Conservation (phyloP, 768 basidiomycete genomes). For the Leucocoprinus sp. region DNA sequence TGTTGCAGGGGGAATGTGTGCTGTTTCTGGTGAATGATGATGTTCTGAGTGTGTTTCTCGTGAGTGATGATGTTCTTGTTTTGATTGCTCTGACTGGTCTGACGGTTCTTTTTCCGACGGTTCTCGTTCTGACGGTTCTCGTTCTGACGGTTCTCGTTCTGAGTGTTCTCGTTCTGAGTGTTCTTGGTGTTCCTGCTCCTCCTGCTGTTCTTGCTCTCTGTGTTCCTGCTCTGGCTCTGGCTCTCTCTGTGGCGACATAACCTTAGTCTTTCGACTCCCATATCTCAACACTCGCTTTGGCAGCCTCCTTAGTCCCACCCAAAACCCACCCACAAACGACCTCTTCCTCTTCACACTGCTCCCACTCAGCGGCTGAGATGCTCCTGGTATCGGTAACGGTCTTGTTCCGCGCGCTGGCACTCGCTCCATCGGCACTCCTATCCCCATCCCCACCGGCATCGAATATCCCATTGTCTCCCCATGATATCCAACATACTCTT, state of each 20-base stretch:
- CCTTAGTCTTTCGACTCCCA: constrained; percentile 1
- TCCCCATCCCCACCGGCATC: constrained; percentile 10
- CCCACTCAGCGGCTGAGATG: constrained; percentile 1
- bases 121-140: background rate
- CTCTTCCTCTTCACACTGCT: constrained; percentile 1
- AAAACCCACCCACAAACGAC: constrained; percentile 8
- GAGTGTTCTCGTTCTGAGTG: background rate
- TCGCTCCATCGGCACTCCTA: constrained; percentile 9
- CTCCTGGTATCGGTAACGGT: constrained; percentile 4
- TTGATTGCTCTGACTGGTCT: no score
- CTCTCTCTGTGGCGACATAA: background rate
- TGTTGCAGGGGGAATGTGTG: constrained; percentile 2
- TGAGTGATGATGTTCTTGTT: background rate
- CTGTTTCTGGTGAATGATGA: background rate
- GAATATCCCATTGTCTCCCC: background rate
- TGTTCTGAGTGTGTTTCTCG: background rate
- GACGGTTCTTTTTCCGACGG: no score
- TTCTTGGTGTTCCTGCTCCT: no score
- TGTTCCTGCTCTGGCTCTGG: background rate
- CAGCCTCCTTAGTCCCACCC: constrained; percentile 6
- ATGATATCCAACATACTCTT: background rate
- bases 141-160: background rate
- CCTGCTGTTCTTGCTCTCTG: no score
- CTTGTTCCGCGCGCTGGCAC: background rate
- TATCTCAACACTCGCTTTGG: constrained; percentile 9